Conservation (phyloP, 192 early-diverging fungal genomes). For the Entrophospora sp. region DNA sequence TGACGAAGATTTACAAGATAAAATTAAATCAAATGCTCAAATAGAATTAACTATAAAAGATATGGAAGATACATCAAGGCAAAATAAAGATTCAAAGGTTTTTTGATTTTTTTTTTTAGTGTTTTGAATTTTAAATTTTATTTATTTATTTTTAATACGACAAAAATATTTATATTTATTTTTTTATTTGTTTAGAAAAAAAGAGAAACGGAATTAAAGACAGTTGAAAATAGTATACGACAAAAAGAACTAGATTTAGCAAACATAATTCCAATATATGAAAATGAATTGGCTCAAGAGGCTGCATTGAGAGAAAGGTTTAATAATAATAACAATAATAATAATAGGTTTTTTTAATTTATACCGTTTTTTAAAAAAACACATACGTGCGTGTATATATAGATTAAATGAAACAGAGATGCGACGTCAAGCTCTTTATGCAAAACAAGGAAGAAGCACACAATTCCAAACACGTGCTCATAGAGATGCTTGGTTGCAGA, state of each 20-base stretch:
- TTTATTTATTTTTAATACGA: background rate
- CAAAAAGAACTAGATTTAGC: conserved; percentile 59
- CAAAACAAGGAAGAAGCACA: conserved; percentile 78
- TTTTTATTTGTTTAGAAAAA: conserved; percentile 14
- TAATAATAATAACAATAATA: too few relatives aligned
- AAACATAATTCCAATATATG: conserved; percentile 54
- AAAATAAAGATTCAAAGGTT: conserved; percentile 19
- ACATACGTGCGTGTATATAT: too few relatives aligned
- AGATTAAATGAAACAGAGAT: conserved; percentile 57
- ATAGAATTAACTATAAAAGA: conserved; percentile 74
- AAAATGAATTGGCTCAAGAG: conserved; percentile 49
- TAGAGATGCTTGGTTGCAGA: conserved; percentile 69
- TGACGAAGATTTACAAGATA: conserved; percentile 62
- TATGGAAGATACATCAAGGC: conserved; percentile 52
- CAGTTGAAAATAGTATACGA: conserved; percentile 47
- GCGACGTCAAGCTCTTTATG: conserved; percentile 66
- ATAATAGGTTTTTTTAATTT: too few relatives aligned
- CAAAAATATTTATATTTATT: background rate
- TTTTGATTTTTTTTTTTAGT: background rate
- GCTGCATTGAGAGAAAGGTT: conserved; percentile 57
- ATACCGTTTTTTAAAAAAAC: too few relatives aligned
- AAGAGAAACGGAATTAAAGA: conserved; percentile 25
- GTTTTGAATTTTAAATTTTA: background rate
- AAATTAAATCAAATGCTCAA: conserved; percentile 70
- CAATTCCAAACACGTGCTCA: conserved; percentile 65